Evolutionary conservation across 2,329 filamentous ascomycete genomes (phyloP), one percentile per base, ranked within the genome.

Genomic region (Monilinia aucupariae): DNA sequence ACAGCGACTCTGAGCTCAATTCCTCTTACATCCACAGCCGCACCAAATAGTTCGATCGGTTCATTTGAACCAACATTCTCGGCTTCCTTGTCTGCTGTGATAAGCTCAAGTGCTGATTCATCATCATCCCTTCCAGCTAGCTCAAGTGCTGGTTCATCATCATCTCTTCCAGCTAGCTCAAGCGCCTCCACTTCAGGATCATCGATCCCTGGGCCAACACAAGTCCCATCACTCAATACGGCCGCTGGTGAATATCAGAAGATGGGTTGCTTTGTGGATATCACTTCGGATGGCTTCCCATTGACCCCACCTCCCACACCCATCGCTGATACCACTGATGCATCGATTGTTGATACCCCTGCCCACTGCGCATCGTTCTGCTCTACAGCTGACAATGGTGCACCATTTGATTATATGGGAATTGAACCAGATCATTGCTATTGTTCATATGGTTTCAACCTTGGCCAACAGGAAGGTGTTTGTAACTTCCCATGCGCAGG

Each of bases 401-500:
- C 5, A 15, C 6, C 43, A 37, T 61, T 54, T 3, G n/a, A 22
- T 20, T 61, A 37, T 30, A 53, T 53, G 25, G 37, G 51, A 10
- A 47, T 61, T 22, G 49, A 61, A 8, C 59, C 59, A 27, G 50
- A 30, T 1, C 59, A 47, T 13, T 61, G 59, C 37, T 61, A 50
- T 34, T 61, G 59, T 47, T 54, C 59, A 25, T n/a, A 61, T 45
- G 39, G 25, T 43, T 45, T 54, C 20, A 22, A 54, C 34, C n/a
- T 54, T 8, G 59, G 30, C 13, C 37, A 54, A 47, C 4, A 20
- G 20, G 39, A 47, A 8, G 43, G 50, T n/a, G 15, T 13, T 48
- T 61, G 59, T 13, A 27, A 61, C 39, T 61, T 45, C 2, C 49
- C 39, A 45, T 61, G 59, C 22, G 39, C 59, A 47, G 59, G 30